A percentile compares a stretch with the other conserved stretches of the same genome.
Conservation (phyloP, 2,329 filamentous ascomycete species). For the Dryadomyces sulphureus region DNA sequence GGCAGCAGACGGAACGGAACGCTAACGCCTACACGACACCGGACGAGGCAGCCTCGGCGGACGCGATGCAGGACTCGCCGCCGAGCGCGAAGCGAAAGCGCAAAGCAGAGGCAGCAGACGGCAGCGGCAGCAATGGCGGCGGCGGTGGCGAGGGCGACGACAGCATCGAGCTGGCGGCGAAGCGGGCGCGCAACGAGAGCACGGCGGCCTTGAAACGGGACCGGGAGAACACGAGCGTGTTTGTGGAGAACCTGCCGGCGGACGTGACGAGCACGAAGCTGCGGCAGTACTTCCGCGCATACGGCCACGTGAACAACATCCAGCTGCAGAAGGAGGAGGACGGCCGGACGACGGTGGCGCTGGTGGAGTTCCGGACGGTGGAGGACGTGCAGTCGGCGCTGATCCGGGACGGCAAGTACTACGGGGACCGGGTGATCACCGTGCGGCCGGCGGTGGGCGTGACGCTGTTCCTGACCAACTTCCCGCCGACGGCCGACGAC, state of each 20-base stretch:
- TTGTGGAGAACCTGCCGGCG: slow-evolving; percentile 62
- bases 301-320: slow-evolving; percentile 69
- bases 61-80: slow-evolving; percentile 17
- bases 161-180: slow-evolving; percentile 38
- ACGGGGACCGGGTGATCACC: slow-evolving; percentile 57
- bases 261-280: slow-evolving; percentile 58
- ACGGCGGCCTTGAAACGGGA: slow-evolving; percentile 53
- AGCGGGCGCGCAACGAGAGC: slow-evolving; percentile 46
- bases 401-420: slow-evolving; percentile 65
- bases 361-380: slow-evolving; percentile 70
- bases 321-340: slow-evolving; percentile 50
- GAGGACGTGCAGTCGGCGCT: slow-evolving; percentile 74
- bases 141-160: slow-evolving; percentile 20
- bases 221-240: slow-evolving; percentile 75
- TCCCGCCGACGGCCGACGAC: slow-evolving; percentile 63
- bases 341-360: slow-evolving; percentile 48
- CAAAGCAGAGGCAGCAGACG: slow-evolving; percentile 29
- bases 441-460: slow-evolving; percentile 63
- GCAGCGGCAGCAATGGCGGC: too few species aligned
- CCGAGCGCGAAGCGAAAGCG: slow-evolving; percentile 58
- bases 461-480: slow-evolving; percentile 85
- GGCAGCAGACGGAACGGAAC: slow-evolving; percentile 17
- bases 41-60: background rate
- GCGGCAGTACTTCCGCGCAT: slow-evolving; percentile 82
- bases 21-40: slow-evolving; percentile 13